Percentiles rank a stretch among this genome's conserved stretches.
Evolutionary conservation across 2,329 filamentous ascomycete genomes (phyloP).

Genomic region (Fonsecaea multimorphosa): DNA sequence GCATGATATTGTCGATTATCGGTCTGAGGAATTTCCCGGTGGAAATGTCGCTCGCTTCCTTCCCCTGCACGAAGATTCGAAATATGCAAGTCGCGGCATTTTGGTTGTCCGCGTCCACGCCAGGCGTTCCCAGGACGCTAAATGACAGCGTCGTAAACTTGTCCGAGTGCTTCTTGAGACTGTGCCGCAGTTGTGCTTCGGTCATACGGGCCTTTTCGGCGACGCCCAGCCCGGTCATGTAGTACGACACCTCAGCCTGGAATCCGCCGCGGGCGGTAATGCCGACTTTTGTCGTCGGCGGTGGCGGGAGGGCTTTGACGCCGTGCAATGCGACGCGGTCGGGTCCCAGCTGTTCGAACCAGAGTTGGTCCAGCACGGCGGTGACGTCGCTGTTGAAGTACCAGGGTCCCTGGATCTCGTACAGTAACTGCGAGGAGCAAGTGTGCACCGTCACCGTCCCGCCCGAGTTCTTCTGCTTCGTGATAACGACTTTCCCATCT

Average conservation of each 20-base stretch:
- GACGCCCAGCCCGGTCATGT: conserved; percentile 54
- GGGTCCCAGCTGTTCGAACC: conserved; percentile 58
- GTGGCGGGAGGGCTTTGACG: conserved; percentile 53
- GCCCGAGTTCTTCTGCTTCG: conserved; percentile 50
- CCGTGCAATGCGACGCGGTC: conserved; percentile 58
- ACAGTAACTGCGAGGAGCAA: conserved; percentile 59
- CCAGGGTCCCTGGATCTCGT: conserved; percentile 62
- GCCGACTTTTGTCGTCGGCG: conserved; percentile 59
- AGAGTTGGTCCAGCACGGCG: conserved; percentile 57
- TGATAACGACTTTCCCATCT: conserved; percentile 51
- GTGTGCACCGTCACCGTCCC: conserved; percentile 58
- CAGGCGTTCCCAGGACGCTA: conserved; percentile 42
- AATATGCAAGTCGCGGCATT: conserved; percentile 52
- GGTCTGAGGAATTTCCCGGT: conserved; percentile 46
- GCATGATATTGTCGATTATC: conserved; percentile 49
- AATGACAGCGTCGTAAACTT: conserved; percentile 45
- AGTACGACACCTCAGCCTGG: conserved; percentile 55
- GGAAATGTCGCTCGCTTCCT: conserved; percentile 45
- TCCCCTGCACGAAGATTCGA: conserved; percentile 55
- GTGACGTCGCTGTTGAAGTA: conserved; percentile 66
- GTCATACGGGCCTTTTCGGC: conserved; percentile 55
- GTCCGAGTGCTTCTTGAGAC: conserved; percentile 44
- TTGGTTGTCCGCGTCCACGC: conserved; percentile 48
- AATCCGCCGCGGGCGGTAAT: conserved; percentile 56
- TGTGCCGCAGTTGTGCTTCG: conserved; percentile 52